Percentiles rank a stretch among this genome's conserved stretches.
These are phyloP conservation scores for Nowakowskiella sp. DNA, from an alignment of 192 early-diverging fungal genomes.

Conservation along the genomic window DNA sequence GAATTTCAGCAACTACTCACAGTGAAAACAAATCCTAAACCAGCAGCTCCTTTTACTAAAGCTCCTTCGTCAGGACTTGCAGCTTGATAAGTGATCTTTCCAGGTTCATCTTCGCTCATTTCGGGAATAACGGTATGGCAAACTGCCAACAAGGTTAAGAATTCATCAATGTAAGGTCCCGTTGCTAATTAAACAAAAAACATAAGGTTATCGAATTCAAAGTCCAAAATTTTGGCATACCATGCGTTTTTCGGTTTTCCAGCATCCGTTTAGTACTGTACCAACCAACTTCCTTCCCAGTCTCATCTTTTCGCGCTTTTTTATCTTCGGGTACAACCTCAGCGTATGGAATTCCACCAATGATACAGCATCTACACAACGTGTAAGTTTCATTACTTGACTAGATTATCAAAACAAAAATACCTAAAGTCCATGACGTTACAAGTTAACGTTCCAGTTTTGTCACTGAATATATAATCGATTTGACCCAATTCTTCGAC, in stretches of 20 bases:
- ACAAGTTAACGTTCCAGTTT: constrained; percentile 60
- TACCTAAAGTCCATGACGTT: constrained; percentile 51
- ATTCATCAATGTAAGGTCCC: constrained; percentile 71
- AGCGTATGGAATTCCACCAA: constrained; percentile 86
- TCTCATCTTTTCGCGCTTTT: constrained; percentile 55
- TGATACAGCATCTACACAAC: constrained; percentile 78
- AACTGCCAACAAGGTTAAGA: constrained; percentile 78
- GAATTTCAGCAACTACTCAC: constrained; percentile 12
- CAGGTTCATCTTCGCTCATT: constrained; percentile 48
- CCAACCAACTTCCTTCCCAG: constrained; percentile 60
- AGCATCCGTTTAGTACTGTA: too few relatives aligned
- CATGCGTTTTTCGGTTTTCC: constrained; percentile 36
- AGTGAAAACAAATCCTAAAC: constrained; percentile 45
- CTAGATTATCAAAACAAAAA: too few relatives aligned
- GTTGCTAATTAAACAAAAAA: constrained; percentile 16
- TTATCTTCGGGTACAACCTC: constrained; percentile 86
- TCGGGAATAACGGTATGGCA: constrained; percentile 99
- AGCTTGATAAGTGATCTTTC: constrained; percentile 83
- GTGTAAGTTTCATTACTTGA: constrained; percentile 54
- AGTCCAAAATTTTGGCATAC: constrained; percentile 6
- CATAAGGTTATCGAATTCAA: background rate
- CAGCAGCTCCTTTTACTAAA: constrained; percentile 63
- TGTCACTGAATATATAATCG: constrained; percentile 98
- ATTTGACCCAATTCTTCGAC: constrained; percentile 95
- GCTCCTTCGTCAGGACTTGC: constrained; percentile 97